Evolutionary conservation across 2,329 filamentous ascomycete genomes (phyloP).

Genomic region (Plectosphaerella cucumerina): DNA sequence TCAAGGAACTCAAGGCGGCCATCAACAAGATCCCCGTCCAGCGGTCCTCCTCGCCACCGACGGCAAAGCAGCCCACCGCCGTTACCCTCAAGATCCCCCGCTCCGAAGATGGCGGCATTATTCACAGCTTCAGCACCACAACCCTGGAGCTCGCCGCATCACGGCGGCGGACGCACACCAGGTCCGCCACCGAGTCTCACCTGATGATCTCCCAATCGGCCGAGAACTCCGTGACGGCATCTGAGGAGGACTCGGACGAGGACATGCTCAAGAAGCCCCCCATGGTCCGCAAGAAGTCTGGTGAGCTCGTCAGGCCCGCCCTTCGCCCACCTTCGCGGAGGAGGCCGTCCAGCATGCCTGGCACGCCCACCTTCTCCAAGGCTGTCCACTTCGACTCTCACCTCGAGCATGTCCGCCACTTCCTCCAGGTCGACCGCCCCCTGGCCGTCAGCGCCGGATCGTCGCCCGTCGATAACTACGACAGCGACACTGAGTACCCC

Average conservation of each 20-base stretch:
- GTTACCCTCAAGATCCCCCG: constrained; percentile 15
- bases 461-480: constrained; percentile 84
- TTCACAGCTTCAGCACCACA: constrained; percentile 44
- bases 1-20: constrained; percentile 74
- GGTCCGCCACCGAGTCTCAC: constrained; percentile 53
- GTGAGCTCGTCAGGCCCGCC: constrained; percentile 90
- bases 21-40: constrained; percentile 72
- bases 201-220: constrained; percentile 40
- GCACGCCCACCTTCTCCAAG: constrained; percentile 92
- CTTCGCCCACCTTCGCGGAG: constrained; percentile 74
- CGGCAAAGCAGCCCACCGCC: constrained; percentile 16
- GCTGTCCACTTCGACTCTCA: constrained; percentile 98
- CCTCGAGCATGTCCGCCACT: constrained; percentile 93
- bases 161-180: constrained; percentile 43
- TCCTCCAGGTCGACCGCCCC: constrained; percentile 87
- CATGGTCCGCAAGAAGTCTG: constrained; percentile 97
- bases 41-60: constrained; percentile 17
- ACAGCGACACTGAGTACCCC: constrained; percentile 85
- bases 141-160: constrained; percentile 36
- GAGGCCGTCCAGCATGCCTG: constrained; percentile 93
- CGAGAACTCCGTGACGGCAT: constrained; percentile 45
- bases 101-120: constrained; percentile 29
- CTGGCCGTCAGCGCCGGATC: constrained; percentile 94
- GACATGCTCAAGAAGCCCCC: constrained; percentile 66
- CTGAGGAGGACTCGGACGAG: constrained; percentile 62